phyloP scores from a whole-genome alignment of 495 filamentous ascomycete species.

The Podospora fimiseda region DNA sequence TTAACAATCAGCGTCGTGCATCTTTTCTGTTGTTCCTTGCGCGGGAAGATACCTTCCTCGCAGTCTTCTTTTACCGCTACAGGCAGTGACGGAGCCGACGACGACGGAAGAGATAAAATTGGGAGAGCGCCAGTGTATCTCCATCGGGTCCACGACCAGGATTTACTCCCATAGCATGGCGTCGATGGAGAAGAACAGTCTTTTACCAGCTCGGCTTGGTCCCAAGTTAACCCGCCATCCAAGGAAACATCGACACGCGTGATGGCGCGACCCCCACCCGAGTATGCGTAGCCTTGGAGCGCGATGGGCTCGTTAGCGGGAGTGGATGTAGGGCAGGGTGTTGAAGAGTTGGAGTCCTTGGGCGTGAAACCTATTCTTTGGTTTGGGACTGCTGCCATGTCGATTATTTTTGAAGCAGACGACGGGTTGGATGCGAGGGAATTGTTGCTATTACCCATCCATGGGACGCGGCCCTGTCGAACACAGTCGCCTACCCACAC shows the following conservation, averaged over 20 bases:
- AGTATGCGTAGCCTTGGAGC: conserved; percentile 53
- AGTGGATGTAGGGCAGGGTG: conserved; percentile 8
- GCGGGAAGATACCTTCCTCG: not conserved
- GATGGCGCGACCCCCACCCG: conserved; percentile 51
- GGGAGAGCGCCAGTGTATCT: conserved; percentile 29
- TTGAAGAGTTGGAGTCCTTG: not conserved
- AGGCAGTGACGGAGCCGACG: not conserved
- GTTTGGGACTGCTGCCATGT: conserved; percentile 13
- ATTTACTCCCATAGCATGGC: conserved; percentile 30
- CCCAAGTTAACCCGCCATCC: conserved; percentile 50
- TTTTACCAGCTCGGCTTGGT: conserved; percentile 43
- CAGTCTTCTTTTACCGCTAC: conserved; percentile 1
- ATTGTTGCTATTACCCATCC: conserved; percentile 8
- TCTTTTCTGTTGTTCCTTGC: conserved; percentile 3
- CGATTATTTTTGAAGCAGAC: conserved; percentile 6
- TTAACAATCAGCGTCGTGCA: conserved; percentile 48
- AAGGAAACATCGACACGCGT: conserved; percentile 51
- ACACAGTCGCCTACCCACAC: conserved; percentile 32
- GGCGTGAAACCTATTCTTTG: conserved; percentile 17
- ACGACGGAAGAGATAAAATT: conserved; percentile 1
- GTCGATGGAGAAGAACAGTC: conserved; percentile 27
- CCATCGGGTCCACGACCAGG: conserved; percentile 54
- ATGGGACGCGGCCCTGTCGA: conserved; percentile 54
- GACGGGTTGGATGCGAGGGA: no score
- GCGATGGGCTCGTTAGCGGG: conserved; percentile 26